Evolutionary conservation across 2,329 filamentous ascomycete genomes (phyloP).

Genomic region (Xylaria sp.): DNA sequence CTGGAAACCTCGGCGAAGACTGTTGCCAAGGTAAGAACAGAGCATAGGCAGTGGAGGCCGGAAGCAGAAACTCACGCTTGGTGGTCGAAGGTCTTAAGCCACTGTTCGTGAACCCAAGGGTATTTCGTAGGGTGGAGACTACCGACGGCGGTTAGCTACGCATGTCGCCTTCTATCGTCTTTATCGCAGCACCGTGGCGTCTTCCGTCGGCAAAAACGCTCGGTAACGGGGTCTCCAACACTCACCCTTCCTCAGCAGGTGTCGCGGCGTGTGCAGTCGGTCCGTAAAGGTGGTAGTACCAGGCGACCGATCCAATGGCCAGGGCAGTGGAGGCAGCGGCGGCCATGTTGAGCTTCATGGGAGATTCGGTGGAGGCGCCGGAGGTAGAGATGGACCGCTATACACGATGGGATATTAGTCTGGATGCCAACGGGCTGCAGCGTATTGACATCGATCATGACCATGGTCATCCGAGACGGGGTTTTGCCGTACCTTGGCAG

Average conservation of each 20-base stretch:
- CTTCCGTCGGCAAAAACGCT: not conserved
- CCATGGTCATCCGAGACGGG: slow-evolving; percentile 11
- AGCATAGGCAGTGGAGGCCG: not conserved
- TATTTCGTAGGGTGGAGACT: slow-evolving; percentile 93
- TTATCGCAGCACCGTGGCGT: not conserved
- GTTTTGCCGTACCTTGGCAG: slow-evolving; percentile 75
- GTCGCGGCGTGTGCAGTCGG: slow-evolving; percentile 88
- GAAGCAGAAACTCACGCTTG: slow-evolving; percentile 76
- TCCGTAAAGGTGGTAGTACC: slow-evolving; percentile 98
- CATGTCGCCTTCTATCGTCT: slow-evolving; percentile 26
- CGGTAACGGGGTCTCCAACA: slow-evolving; percentile 51
- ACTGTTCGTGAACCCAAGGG: slow-evolving; percentile 94
- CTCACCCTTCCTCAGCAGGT: slow-evolving; percentile 97
- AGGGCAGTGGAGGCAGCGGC: slow-evolving; percentile 87
- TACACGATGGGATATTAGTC: slow-evolving; percentile 34
- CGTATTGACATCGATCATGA: slow-evolving; percentile 2
- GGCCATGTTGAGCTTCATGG: slow-evolving; percentile 86
- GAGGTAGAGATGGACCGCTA: slow-evolving; percentile 77
- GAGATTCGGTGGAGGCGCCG: slow-evolving; percentile 76
- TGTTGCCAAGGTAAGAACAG: slow-evolving; percentile 52
- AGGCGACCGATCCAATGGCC: slow-evolving; percentile 89
- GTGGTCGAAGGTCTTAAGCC: slow-evolving; percentile 96
- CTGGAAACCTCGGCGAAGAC: slow-evolving; percentile 98
- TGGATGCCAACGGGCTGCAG: slow-evolving; percentile 15
- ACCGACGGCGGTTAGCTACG: slow-evolving; percentile 39